Base-by-base conservation (phyloP, 345 rosid genomes). In the Populus davidiana region DNA sequence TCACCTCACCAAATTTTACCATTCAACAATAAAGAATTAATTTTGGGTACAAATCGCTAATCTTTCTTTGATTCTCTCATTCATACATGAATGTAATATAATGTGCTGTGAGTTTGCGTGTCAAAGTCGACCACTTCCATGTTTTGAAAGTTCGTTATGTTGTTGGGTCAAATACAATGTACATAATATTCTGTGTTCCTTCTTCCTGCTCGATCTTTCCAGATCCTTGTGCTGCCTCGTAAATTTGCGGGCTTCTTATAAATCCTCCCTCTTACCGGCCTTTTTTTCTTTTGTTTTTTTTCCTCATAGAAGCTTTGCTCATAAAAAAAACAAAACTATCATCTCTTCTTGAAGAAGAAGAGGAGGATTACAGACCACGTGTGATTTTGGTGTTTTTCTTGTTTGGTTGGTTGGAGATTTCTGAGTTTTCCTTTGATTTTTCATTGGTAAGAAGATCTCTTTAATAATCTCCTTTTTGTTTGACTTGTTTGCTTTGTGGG, bases 141-240 rank as follows among this genome's bases (percentile, higher is more conserved):
- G 59, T 18, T 52, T 52, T 52, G 9, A 52, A 52, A 5, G 23
- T 52, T 52, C 8, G n/a, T 18, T 20, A 44, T 44, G 50, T 44
- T 44, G 13, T 44, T 44, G 13, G 50, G 59, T 52, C 59, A 52
- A 50, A 52, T 52, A 17, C 59, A 6, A 6, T 52, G 59, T 18
- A 0, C 44, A 0, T 2, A 20, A 18, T 52, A 18, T 6, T 1
- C 7, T 20, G 23, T 20, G 59, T 7, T 52, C n/a, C 10, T 52
- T 52, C 21, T 7, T 2, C n/a, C 23, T 20, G 59, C 59, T 52
- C 13, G 44, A 76, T 76, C 47, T 7, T 78, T 78, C 76, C 69
- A 78, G 84, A 84, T 78, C 81, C 64, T 75, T 80, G 75, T 72
- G 36, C 4, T 7, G 5, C 33, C 59, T 52, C 23, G 44, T 75